phyloP scores from a whole-genome alignment of 2,329 filamentous ascomycete genomes.

The Ophiocordyceps sinensis region DNA sequence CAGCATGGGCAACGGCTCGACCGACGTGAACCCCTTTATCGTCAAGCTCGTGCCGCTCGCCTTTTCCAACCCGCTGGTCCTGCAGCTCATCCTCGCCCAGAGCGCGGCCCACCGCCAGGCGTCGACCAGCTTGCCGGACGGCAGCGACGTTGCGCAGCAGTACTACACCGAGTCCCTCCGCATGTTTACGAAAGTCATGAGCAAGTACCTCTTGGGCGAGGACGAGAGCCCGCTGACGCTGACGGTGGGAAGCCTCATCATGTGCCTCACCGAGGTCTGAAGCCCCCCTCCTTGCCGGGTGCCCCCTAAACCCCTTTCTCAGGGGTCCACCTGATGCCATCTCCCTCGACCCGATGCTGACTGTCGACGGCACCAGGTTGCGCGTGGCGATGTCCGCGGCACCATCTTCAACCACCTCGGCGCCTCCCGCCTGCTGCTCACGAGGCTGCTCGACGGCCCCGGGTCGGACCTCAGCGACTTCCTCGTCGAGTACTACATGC shows the following conservation, averaged over 20 bases:
- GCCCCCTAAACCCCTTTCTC: no score
- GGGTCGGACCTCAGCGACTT: conserved; percentile 25
- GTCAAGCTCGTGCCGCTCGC: conserved; percentile 29
- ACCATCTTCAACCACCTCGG: conserved; percentile 30
- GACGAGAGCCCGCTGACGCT: conserved; percentile 22
- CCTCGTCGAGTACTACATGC: conserved; percentile 32
- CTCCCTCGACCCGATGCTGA: conserved; percentile 5
- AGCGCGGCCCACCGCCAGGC: conserved; percentile 23
- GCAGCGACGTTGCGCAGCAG: conserved; percentile 17
- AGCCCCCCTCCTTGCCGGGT: no score
- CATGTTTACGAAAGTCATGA: conserved; percentile 20
- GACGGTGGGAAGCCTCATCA: conserved; percentile 27
- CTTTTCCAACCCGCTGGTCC: conserved; percentile 27
- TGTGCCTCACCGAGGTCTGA: conserved; percentile 31
- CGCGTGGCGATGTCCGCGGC: conserved; percentile 28
- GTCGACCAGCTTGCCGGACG: conserved; percentile 12
- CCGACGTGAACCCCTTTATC: conserved; percentile 29
- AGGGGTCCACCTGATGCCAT: no score
- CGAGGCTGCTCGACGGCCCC: conserved; percentile 18
- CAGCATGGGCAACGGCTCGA: conserved; percentile 33
- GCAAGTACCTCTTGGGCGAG: conserved; percentile 17
- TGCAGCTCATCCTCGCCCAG: conserved; percentile 31
- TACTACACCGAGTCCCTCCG: conserved; percentile 22
- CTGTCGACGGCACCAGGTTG: conserved; percentile 9
- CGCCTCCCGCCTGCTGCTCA: conserved; percentile 26